These are phyloP conservation scores for Rhodamnia rubescens DNA, from an alignment of 345 rosid genomes.

Conservation along the genomic window DNA sequence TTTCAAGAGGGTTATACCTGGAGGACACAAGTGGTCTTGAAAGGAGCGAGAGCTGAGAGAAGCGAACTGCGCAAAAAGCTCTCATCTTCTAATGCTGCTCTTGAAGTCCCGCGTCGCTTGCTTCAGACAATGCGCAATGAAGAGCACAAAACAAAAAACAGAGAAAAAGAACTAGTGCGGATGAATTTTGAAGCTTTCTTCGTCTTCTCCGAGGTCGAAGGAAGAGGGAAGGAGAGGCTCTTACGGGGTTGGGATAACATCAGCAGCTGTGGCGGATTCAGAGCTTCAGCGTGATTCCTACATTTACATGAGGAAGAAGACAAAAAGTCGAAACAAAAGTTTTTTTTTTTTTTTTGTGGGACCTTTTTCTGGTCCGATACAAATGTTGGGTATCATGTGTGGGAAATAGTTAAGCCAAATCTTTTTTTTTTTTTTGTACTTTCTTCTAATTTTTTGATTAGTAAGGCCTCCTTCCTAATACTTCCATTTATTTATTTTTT, in stretches of 20 bases:
- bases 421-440: background rate
- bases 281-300: background rate
- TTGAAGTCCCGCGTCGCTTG: background rate
- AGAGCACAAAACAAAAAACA: background rate
- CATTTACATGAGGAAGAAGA: background rate
- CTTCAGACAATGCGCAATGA: background rate
- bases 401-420: no score
- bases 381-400: no score
- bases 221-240: background rate
- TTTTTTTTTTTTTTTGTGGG: no score
- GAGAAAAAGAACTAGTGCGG: background rate
- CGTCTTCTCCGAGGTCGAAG: background rate
- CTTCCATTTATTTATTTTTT: background rate
- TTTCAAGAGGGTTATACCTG: background rate
- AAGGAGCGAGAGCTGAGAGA: background rate
- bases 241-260: background rate
- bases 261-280: background rate
- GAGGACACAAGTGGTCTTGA: background rate
- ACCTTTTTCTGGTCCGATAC: no score
- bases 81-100: background rate
- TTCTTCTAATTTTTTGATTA: background rate
- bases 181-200: background rate
- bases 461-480: background rate
- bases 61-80: conserved; percentile 1
- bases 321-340: background rate